Percentiles rank a stretch among this genome's conserved stretches.
These are phyloP conservation scores for Pichia sp. DNA, from an alignment of 1,139 yeast species.

Conservation along the genomic window DNA sequence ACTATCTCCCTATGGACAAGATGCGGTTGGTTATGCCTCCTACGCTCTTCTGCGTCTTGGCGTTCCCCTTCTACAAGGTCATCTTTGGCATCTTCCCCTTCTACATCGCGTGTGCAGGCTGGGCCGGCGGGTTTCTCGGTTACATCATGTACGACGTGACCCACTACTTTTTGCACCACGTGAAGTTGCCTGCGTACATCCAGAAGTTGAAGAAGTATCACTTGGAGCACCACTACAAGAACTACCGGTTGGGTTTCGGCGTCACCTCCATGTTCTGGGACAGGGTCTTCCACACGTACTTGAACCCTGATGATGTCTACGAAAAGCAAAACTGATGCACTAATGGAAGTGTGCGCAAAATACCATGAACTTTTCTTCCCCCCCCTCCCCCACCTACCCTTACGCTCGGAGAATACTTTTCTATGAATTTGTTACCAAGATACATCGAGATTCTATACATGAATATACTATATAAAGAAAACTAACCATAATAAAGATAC, in stretches of 20 bases:
- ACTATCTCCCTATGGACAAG: constrained; percentile 94
- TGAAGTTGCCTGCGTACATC: constrained; percentile 67
- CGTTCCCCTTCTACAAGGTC: constrained; percentile 56
- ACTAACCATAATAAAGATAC: too few species aligned
- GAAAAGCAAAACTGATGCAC: constrained; percentile 29
- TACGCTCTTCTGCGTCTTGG: constrained; percentile 57
- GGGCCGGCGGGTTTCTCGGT: constrained; percentile 94
- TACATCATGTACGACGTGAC: constrained; percentile 87
- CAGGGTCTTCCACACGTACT: constrained; percentile 71
- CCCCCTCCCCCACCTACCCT: too few species aligned
- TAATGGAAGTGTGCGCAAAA: too few species aligned
- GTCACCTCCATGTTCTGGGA: constrained; percentile 96
- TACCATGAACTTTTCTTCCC: neutral
- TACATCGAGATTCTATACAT: neutral
- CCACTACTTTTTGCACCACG: constrained; percentile 87
- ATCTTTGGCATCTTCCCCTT: constrained; percentile 58
- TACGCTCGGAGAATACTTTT: neutral
- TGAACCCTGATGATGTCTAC: constrained; percentile 35
- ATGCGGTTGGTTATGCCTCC: constrained; percentile 96
- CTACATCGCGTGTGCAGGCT: constrained; percentile 61
- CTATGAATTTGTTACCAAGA: neutral
- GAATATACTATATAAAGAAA: neutral
- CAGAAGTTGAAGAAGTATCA: constrained; percentile 84
- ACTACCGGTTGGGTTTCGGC: constrained; percentile 94
- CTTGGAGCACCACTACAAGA: constrained; percentile 95